These are phyloP conservation scores for Cordyceps farinosa DNA, from an alignment of 2,329 filamentous ascomycete species.

Conservation along the genomic window DNA sequence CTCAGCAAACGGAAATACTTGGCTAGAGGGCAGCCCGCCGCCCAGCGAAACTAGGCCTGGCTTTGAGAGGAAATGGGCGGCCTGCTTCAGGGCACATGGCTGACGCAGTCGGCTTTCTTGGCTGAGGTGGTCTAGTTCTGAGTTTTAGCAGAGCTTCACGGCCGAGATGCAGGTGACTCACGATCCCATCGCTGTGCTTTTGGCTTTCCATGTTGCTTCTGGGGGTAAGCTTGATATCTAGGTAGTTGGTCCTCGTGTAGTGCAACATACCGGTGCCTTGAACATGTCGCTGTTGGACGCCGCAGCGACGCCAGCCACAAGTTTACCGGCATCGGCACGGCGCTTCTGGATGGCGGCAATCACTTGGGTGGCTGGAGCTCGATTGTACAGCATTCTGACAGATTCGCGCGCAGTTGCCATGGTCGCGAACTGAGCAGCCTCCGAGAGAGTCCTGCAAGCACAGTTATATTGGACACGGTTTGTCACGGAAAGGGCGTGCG, in stretches of 20 bases:
- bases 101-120: constrained; percentile 57
- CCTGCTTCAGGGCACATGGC: constrained; percentile 75
- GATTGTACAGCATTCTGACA: neutral
- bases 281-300: constrained; percentile 77
- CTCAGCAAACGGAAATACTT: constrained; percentile 89
- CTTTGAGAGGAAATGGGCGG: constrained; percentile 72
- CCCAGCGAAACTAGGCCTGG: constrained; percentile 89
- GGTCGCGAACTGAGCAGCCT: neutral
- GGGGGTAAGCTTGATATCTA: neutral
- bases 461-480: neutral
- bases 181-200: constrained; percentile 81
- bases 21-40: constrained; percentile 80
- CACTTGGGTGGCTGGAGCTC: neutral
- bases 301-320: constrained; percentile 74
- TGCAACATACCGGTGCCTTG: constrained; percentile 61
- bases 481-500: constrained; percentile 10
- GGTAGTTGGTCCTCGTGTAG: neutral
- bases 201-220: constrained; percentile 54
- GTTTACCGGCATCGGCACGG: constrained; percentile 66
- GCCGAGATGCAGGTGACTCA: constrained; percentile 42
- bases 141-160: constrained; percentile 7
- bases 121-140: constrained; percentile 51
- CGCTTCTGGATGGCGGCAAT: constrained; percentile 63
- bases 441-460: neutral
- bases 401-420: neutral